Base-by-base conservation (phyloP, 2,329 filamentous ascomycete genomes). In the Aspergillus hortae region DNA sequence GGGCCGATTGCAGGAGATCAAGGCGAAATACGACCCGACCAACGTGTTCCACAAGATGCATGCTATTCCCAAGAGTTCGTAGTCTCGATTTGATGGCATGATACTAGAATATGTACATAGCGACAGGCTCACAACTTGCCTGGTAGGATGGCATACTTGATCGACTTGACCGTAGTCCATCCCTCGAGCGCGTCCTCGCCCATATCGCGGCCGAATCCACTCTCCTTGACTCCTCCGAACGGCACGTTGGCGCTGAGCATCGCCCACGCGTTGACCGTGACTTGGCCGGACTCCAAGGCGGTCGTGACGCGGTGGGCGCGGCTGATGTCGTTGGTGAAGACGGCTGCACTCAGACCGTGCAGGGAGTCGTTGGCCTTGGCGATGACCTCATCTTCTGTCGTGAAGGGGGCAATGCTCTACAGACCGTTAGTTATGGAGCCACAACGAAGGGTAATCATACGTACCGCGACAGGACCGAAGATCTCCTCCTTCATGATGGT, bases 331-430 rank as follows among this genome's bases (percentile, higher is more conserved):
- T 61, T 61, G 9, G 63, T 66, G 48, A 63, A 66, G n/a, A 65
- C 46, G 0, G 63, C 61, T 3, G 62, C 61, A 47, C 59, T 61
- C 23, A 65, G 55, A 1, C 63, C 63, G 30, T 66, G 56, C 30
- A 57, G 50, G 5, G 80, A 81, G 44, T 81, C 75, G 53, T 85
- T 85, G 1, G 82, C 81, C 17, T 71, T 70, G 51, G 73, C 64
- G 3, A 85, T 77, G 2, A 71, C 82, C 56, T 86, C 81, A 1
- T 83, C 79, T 56, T 85, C 83, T 0, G 75, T 80, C 4, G 81
- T 76, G 56, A 85, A 85, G 51, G 76, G 75, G 56, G 81, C 80
- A 44, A 86, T 70, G 0, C 80, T 81, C 55, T 64, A 3, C 25
- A 9, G 25, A 27, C 25, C 1, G 25, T 27, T 6, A 27, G 25